These are phyloP conservation scores for Phanerochaete sordida DNA, from an alignment of 768 basidiomycete genomes.

Conservation along the genomic window DNA sequence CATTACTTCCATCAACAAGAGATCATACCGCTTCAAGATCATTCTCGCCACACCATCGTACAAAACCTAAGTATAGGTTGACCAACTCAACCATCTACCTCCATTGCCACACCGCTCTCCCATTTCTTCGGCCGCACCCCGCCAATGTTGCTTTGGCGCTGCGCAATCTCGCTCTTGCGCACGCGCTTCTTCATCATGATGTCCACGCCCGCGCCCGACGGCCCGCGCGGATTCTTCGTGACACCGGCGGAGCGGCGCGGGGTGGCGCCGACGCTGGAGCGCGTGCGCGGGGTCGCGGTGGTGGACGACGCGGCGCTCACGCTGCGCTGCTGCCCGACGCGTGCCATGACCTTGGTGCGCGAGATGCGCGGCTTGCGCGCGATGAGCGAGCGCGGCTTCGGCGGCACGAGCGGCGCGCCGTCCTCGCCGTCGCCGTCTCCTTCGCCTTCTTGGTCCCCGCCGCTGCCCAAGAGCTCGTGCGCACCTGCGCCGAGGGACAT, in stretches of 20 bases:
- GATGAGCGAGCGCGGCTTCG: slow-evolving; percentile 29
- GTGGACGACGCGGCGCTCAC: slow-evolving; percentile 26
- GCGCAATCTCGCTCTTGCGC: slow-evolving; percentile 72
- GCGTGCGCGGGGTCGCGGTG: slow-evolving; percentile 23
- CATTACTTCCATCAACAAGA: no score
- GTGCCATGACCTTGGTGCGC: slow-evolving; percentile 76
- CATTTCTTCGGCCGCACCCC: not conserved
- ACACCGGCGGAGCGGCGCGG: slow-evolving; percentile 31
- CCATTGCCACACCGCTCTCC: slow-evolving; percentile 5
- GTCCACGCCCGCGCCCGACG: slow-evolving; percentile 22
- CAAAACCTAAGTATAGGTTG: no score
- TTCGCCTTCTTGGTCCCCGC: no score
- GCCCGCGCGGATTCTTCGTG: slow-evolving; percentile 20
- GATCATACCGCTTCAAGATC: no score
- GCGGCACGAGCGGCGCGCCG: slow-evolving; percentile 14
- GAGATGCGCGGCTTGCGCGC: slow-evolving; percentile 76
- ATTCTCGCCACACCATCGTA: no score
- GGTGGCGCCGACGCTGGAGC: slow-evolving; percentile 46
- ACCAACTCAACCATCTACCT: not conserved
- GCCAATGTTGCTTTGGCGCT: slow-evolving; percentile 41
- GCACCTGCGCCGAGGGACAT: slow-evolving; percentile 30
- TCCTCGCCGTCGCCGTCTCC: not conserved
- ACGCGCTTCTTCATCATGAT: slow-evolving; percentile 56
- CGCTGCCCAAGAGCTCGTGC: slow-evolving; percentile 21
- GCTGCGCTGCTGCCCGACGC: slow-evolving; percentile 68